These are phyloP conservation scores for Aspergillus tanneri DNA, from an alignment of 2,329 filamentous ascomycete species.

Conservation along the genomic window DNA sequence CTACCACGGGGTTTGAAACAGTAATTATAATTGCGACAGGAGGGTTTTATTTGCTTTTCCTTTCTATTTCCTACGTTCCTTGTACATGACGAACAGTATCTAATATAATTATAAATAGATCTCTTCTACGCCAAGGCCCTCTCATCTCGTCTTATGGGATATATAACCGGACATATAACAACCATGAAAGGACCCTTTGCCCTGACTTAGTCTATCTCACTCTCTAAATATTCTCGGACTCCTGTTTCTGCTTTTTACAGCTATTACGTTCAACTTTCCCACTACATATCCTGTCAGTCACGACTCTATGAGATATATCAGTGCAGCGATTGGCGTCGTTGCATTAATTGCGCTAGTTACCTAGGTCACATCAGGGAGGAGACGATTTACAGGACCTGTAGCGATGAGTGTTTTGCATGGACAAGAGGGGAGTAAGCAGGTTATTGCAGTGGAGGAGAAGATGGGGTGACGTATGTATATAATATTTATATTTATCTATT, in stretches of 20 bases:
- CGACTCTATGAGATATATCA: conserved; percentile 60
- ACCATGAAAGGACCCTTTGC: conserved; percentile 39
- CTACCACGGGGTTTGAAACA: conserved; percentile 55
- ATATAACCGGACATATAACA: conserved; percentile 43
- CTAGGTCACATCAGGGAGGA: conserved; percentile 53
- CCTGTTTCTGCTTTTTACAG: conserved; percentile 54
- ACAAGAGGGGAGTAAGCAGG: not conserved
- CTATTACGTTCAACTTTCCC: conserved; percentile 59
- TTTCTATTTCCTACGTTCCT: not conserved
- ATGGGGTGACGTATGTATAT: no score
- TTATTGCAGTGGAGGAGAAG: no score
- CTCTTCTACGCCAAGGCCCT: conserved; percentile 59
- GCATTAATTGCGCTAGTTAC: conserved; percentile 52
- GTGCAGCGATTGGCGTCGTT: conserved; percentile 56
- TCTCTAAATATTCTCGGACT: conserved; percentile 53
- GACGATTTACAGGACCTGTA: conserved; percentile 51
- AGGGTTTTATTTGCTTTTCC: conserved; percentile 52
- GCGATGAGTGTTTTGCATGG: conserved; percentile 19
- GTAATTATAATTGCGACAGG: conserved; percentile 59
- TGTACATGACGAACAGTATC: not conserved
- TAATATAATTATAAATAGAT: no score
- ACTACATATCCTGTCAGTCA: conserved; percentile 51
- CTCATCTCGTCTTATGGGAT: conserved; percentile 51
- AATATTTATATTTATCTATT: no score
- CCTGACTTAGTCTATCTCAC: conserved; percentile 47